Evolutionary conservation across 73 alveolate genomes (phyloP), one percentile per base, ranked within the genome.

Genomic region (Breviolum minutum): DNA sequence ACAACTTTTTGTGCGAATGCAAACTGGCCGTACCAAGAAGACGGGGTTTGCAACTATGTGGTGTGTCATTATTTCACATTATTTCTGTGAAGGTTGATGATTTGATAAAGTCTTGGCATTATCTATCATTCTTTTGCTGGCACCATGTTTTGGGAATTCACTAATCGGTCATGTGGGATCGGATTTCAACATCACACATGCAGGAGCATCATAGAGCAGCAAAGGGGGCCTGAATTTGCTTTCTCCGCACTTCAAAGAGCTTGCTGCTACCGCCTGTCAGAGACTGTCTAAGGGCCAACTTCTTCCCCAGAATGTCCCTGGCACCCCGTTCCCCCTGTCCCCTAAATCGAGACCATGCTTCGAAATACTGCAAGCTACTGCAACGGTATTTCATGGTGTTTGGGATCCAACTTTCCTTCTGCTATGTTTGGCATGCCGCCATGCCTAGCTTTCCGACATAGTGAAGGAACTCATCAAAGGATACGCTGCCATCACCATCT

Each of bases 401-500:
- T 74, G 85, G 5, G 4, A 17, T 69, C 26, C 26, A 24, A 69
- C 80, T 69, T 69, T 24, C 80, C 27, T 69, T 14, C 30, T 77
- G 61, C n/a, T 24, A 22, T 27, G 61, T 73, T 0, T 11, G 54
- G 54, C 3, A 40, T 40, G 66, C 61, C 63, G 17, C 76, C 32
- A n/a, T 61, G 27, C 98, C 98, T 48, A 90, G 63, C 26, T 91
- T 81, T 54, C 95, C 99, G 4, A 99, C 99, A 22, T 93, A 89
- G 97, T 84, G 93, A 60, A 99, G 27, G 91, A 92, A 99, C 87
- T 99, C 99, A 26, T 80, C 91, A n/a, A 94, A 80, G 48, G 96
- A 84, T 26, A 99, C 87, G 11, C 62, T 19, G 24, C 99, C 99
- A 60, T 99, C 99, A 11, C 89, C 66, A 70, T 84, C 93, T 32